Evolutionary conservation across 1,284 basidiomycete species (phyloP).

Genomic region (Heterobasidion irregulare): DNA sequence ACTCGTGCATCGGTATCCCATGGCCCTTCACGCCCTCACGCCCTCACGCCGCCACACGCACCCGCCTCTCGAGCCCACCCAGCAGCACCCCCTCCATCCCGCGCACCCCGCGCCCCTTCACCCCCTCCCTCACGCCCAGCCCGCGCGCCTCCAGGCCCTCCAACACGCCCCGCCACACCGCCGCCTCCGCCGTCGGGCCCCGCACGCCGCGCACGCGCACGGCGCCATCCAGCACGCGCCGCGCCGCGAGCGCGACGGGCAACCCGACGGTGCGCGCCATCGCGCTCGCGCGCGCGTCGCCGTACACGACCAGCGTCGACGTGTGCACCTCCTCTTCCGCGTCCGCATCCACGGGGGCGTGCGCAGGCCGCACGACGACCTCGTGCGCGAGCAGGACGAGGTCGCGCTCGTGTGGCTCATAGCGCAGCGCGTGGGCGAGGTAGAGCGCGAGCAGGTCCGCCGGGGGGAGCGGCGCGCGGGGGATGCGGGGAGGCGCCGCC

Average conservation of each 20-base stretch:
- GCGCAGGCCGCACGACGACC: conserved; percentile 40
- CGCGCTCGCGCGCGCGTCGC: conserved; percentile 57
- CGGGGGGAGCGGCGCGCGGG: conserved; percentile 39
- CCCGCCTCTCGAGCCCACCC: conserved; percentile 12
- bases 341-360: conserved; percentile 6
- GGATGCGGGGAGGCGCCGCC: conserved; percentile 34
- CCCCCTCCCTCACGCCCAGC: conserved; percentile 57
- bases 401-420: conserved; percentile 71
- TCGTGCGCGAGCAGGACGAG: conserved; percentile 87
- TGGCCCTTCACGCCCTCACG: not conserved
- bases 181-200: conserved; percentile 50
- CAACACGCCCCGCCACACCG: conserved; percentile 58
- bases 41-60: not conserved
- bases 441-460: conserved; percentile 77
- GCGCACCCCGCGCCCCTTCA: conserved; percentile 11
- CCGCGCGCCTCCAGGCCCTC: conserved; percentile 52
- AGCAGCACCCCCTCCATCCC: conserved; percentile 22
- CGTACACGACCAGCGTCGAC: conserved; percentile 70
- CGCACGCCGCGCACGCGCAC: conserved; percentile 55
- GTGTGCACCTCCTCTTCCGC: conserved; percentile 55
- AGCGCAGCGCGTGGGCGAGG: conserved; percentile 70
- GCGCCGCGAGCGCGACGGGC: conserved; percentile 75
- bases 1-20: too few species aligned
- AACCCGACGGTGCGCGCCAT: conserved; percentile 90
- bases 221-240: conserved; percentile 64